Base-by-base conservation (phyloP, 2,329 filamentous ascomycete genomes). In the Cercospora sojina region DNA sequence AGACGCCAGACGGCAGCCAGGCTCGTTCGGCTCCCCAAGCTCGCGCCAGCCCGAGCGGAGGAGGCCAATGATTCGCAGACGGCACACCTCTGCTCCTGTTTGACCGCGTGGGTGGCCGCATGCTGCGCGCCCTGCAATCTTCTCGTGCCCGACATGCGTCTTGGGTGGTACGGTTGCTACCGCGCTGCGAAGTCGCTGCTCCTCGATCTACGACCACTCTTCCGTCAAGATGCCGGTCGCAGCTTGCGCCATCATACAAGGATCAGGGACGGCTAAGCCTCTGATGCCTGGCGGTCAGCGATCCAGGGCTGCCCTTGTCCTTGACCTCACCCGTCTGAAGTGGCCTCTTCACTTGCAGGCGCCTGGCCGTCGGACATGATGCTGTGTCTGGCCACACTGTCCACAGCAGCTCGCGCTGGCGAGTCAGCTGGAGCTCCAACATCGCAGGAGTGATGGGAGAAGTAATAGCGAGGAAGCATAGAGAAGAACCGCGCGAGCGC, bases 21-120 rank as follows among this genome's bases (percentile, higher is more conserved):
- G 35, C 58, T 60, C 49, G 49, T 29, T 35, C 53, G 53, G 27
- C 53, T 57, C 53, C 29, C 53, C 53, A 35, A 57, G 53, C 53
- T 57, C 53, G 16, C 31, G 53, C 27, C 53, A 31, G 53, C 31
- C 27, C 53, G 53, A 55, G 51, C 51, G 51, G 51, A 55, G 51
- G 51, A 31, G 23, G 51, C 51, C 51, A 25, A 55, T 55, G 51
- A 55, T 55, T 55, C 51, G 51, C 9, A 23, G 18, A 18, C 6
- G 3, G n/a, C 41, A 20, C 41, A 47, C 43, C 43, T 47, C 47
- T 25, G 2, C 20, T 25, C 47, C 47, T 27, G 47, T 51, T 51
- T 51, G 47, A 16, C 20, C 8, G 35, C 35, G n/a, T n/a, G 35
- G 16, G 16, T n/a, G 35, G 35, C 35, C 35, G 16, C 35, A 41